Base-by-base conservation (phyloP, 164 flowering plant genomes). In the Umbilicus rupestris region DNA sequence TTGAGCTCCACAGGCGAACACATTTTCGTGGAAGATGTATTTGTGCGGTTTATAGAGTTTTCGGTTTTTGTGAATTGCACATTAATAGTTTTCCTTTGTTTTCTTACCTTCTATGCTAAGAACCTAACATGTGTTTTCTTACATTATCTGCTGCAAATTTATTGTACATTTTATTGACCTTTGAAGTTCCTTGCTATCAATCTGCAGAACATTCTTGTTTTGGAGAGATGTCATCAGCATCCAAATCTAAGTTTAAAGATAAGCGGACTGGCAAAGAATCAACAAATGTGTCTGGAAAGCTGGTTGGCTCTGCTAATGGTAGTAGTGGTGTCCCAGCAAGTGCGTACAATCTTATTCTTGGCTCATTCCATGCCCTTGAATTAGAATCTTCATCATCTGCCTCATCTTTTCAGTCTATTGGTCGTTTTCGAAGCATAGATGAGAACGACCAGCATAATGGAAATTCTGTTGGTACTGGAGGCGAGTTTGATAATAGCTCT, bases 321-420 rank as follows among this genome's bases (percentile, higher is more conserved):
- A 77, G 80, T 33, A 77, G 62, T 82, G 85, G 84, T 14, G 46
- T 71, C 66, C 76, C 84, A 11, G 79, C 87, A 6, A 89, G 85
- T 82, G 92, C 89, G 14, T 92, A 89, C 66, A 84, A 89, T 78
- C 98, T 93, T 35, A 68, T 82, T 39, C 78, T 71, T 3, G 96
- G 96, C 65, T 89, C 90, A 59, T 92, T 92, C 68, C 93, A 90
- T 62, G 70, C 83, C 46, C 73, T 90, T 63, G 98, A 93, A 63
- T 52, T 86, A 5, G 69, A 76, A 46, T 68, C 88, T 14, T 39
- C 72, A 33, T 68, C 78, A 5, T 68, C 77, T 42, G 70, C 88
- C 16, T 35, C 72, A 33, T 67, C 78, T 29, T 71, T 80, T 29
- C 86, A 81, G 10, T 68, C 24, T 14, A 90, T 81, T 76, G 85